A percentile compares a stretch with the other conserved stretches of the same genome.
Conservation (phyloP, 169 alveolate species). For the Eimeria mitis region DNA sequence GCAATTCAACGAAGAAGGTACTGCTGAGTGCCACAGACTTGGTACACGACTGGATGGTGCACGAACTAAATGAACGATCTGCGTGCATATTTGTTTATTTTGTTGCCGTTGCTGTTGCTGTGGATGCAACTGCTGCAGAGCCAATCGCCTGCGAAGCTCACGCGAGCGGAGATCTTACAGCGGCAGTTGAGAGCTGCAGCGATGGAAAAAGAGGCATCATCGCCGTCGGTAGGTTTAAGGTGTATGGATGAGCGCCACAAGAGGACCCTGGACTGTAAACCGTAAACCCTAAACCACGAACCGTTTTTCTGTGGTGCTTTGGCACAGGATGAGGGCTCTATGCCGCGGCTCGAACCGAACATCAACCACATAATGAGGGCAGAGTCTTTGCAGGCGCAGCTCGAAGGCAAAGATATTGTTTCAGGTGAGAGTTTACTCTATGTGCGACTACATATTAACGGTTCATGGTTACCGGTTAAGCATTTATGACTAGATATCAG, state of each 20-base stretch:
- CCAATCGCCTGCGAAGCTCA: conserved; percentile 61
- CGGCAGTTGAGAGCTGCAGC: conserved; percentile 73
- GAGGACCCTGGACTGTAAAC: not conserved
- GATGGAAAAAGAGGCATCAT: conserved; percentile 32
- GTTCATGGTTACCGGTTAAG: too few species aligned
- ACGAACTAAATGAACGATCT: not conserved
- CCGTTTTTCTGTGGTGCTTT: not conserved
- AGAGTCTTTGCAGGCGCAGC: conserved; percentile 60
- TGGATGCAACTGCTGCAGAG: not conserved
- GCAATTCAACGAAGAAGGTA: conserved; percentile 56
- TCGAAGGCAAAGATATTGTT: conserved; percentile 29
- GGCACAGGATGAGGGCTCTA: conserved; percentile 50
- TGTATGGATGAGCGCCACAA: not conserved
- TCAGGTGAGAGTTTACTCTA: conserved; percentile 24
- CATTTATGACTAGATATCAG: too few species aligned
- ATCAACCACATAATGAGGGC: conserved; percentile 68
- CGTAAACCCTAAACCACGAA: not conserved
- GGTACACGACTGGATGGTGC: not conserved
- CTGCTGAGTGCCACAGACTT: not conserved
- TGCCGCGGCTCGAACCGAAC: conserved; percentile 56
- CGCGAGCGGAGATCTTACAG: conserved; percentile 71
- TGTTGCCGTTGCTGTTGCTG: conserved; percentile 7
- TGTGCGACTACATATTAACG: too few species aligned
- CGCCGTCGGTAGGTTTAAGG: conserved; percentile 41
- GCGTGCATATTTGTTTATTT: not conserved